Base-by-base conservation (phyloP, 1,139 yeast species). In the Debaryomyces coudertii region DNA sequence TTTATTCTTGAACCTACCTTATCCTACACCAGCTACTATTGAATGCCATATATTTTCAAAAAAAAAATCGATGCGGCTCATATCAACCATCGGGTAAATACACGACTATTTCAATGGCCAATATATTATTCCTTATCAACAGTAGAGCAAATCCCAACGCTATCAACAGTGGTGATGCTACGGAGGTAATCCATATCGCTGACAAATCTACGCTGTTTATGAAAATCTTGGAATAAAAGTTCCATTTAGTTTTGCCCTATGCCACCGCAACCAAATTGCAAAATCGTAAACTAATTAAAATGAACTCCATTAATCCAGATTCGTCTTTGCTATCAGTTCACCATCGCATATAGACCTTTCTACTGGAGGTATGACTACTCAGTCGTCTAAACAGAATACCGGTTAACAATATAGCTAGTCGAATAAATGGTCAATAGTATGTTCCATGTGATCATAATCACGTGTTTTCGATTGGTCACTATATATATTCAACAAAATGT, bases 401-500 rank as follows among this genome's bases (percentile, higher is more conserved):
- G 20, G 4, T 14, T 14, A 29, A 8, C 33, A 11, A 15, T 14
- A 18, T 18, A 14, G 16, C n/a, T 29, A 7, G 14, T 29, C 20
- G 18, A 29, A 29, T 29, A 7, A 29, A 15, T 5, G 18, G 9
- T n/a, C 4, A 29, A 3, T 29, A 29, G 18, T 14, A 7, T 29
- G 4, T 7, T 29, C 4, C 29, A 36, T 22, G 39, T 24, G 36
- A 36, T 18, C 7, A 2, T 9, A 5, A 23, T 25, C 41, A 38
- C 41, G 41, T 18, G 41, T 15, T 25, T n/a, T 25, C 16, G 11
- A 25, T 25, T 25, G 40, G 41, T 38, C 41, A 38, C 31, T 25
- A 23, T 36, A 36, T 35, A 36, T 33, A 6, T 31, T 24, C 40
- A 36, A 36, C 40, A 18, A 36, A 36, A 25, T 14, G 25, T 22